Conservation (phyloP, 2,329 filamentous ascomycete genomes). For the Aspergillus puulaauensis region DNA sequence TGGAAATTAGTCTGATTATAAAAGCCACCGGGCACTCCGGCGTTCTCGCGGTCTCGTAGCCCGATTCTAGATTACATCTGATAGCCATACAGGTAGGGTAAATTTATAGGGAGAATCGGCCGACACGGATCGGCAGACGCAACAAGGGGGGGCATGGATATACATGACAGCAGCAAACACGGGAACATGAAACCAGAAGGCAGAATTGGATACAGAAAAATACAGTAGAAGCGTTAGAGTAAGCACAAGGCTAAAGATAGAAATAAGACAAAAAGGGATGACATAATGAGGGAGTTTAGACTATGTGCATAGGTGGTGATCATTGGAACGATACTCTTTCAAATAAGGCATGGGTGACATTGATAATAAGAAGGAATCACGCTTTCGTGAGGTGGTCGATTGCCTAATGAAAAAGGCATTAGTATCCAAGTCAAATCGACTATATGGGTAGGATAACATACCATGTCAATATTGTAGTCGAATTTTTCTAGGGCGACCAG, state of each 20-base stretch:
- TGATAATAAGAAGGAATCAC: constrained; percentile 19
- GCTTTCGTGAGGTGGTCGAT: constrained; percentile 42
- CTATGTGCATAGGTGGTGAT: constrained; percentile 14
- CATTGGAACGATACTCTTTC: not conserved
- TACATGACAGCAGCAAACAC: constrained; percentile 13
- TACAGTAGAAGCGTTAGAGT: constrained; percentile 4
- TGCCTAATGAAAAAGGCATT: constrained; percentile 26
- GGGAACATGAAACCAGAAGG: not conserved
- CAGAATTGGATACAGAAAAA: constrained; percentile 3
- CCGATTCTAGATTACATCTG: constrained; percentile 13
- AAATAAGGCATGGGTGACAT: not conserved
- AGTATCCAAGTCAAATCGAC: not conserved
- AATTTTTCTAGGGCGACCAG: constrained; percentile 85
- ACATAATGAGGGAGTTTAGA: not conserved
- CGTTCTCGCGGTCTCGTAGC: constrained; percentile 11
- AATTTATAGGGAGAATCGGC: not conserved
- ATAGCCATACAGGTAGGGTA: constrained; percentile 10
- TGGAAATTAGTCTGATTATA: constrained; percentile 9
- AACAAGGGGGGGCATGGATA: constrained; percentile 10
- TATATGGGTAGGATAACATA: constrained; percentile 49
- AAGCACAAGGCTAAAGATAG: constrained; percentile 7
- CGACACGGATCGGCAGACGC: not conserved
- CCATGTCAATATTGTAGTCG: constrained; percentile 94
- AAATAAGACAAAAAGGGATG: constrained; percentile 7
- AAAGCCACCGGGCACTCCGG: constrained; percentile 2